Evolutionary conservation across 331 rosid genomes (phyloP), one percentile per base, ranked within the genome.

Genomic region (Quercus phellos): DNA sequence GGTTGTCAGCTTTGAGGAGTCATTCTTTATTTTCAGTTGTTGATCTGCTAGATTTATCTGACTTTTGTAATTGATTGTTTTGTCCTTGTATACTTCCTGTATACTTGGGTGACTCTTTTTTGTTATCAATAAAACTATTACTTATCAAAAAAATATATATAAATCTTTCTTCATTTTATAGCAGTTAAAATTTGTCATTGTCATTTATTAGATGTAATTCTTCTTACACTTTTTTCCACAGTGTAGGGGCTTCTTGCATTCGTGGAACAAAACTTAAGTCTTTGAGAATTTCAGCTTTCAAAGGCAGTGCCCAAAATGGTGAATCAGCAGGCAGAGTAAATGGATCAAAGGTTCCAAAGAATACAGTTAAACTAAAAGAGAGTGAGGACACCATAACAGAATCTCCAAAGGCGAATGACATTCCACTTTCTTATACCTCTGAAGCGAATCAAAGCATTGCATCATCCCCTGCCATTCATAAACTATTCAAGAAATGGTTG

Each of bases 191-290:
- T 21, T 27, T 75, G n/a, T 59, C 14, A 22, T 35, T 14, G 64
- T 12, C 19, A 64, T 64, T 72, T 55, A 46, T 55, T 38, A 9
- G 24, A 3, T 6, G 32, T 59, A 70, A 75, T 21, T 46, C 72
- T 75, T 75, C 46, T 55, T 38, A 68, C 68, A 11, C 24, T n/a
- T 89, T 78, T 89, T 90, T 87, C 83, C 96, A 74, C 90, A 94
- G 98, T 89, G 89, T 91, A 90, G 96, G 96, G 87, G 79, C 90
- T 80, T 85, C 88, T 82, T 78, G 60, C 79, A 83, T 83, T 74
- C 69, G 83, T 80, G 90, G 86, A 70, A 78, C 93, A 88, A 89
- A 88, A 81, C 74, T 79, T 70, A 84, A 81, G 81, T 84, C 87
- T 72, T 83, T 85, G 68, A 89, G 76, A 78, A 82, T 91, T 74